Base-by-base conservation (phyloP, 805 yeast species). In the Jamesozyma lodderae region DNA sequence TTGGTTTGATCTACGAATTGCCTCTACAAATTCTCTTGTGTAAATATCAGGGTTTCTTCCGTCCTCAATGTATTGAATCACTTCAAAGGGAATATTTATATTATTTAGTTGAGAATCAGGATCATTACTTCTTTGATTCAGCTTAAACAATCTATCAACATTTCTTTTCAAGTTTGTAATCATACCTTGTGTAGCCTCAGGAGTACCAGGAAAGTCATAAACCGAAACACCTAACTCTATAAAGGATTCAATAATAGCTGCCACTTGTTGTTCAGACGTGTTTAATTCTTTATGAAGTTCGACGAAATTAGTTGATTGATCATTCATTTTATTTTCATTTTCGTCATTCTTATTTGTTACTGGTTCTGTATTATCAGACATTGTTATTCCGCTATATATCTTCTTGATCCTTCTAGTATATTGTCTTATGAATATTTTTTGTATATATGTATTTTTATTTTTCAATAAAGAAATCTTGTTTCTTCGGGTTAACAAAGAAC, bases 41-140 rank as follows among this genome's bases (percentile, higher is more conserved):
- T 92, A 92, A 28, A 92, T 87, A 55, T 92, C 97, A 0, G 98
- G 97, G 55, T 92, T 92, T 48, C 98, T 69, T 2, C 98, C 98
- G 53, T 86, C 94, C 55, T 92, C 97, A 27, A 92, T 85, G 54
- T 92, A 92, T 45, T 81, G 79, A 11, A 87, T 66, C n/a, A 88
- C 88, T 53, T 88, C 96, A 27, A 81, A 59, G 1, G 96, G 96
- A 3, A 83, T 69, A 1, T 78, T 62, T 4, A 72, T 61, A 7
- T 63, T 53, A 20, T 62, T 57, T 16, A 75, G 47, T 1, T 47
- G 52, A 3, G 59, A 50, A 2, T 39, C 38, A 11, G 60, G 60
- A 27, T 59, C 63, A 16, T 63, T 62, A 25, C 55, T 44, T 7
- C 42, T 42, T 24, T 60, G 58, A 30, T 51, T 51, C 24, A 71